Base-by-base conservation (phyloP, 805 yeast species). In the Kodamaea laetipori region DNA sequence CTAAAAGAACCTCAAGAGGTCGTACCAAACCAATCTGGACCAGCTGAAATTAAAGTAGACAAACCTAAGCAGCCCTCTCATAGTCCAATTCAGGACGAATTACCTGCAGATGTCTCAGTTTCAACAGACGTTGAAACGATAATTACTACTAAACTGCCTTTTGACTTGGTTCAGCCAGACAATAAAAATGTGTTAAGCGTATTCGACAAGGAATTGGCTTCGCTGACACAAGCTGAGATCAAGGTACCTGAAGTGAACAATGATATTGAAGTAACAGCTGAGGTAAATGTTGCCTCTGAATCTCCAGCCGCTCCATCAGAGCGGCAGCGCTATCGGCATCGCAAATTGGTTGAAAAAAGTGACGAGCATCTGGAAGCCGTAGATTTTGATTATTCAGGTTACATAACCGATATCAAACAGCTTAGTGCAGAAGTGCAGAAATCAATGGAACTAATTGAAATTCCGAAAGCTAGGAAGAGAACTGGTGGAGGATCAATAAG, bases 41-140 rank as follows among this genome's bases (percentile, higher is more conserved):
- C 21, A 16, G 39, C 10, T 9, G 39, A 21, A 4, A 36, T 3
- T 13, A 4, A 33, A 33, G 37, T 6, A 9, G 12, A 18, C n/a
- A 21, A 16, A 18, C 32, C 16, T 18, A 37, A 21, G 23, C 37
- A 27, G 19, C 17, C 32, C 4, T 10, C 7, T 3, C 35, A 34
- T 8, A 44, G 43, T 13, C 44, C 47, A 4, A 39, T 42, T 11
- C 52, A 50, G n/a, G 44, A 41, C 13, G 40, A 36, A 9, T 40
- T 53, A 19, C 57, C 57, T 6, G 47, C 55, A 9, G 51, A 55
- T 39, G 43, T 55, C 8, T 55, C 60, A 9, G 56, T 41, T 4
- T 54, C 60, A 3, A 46, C 54, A 9, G 50, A 45, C 17, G 32
- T 48, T 10, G 41, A 47, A 10, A 10, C 24, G 13, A 39, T 12